Conservation (phyloP, 2,329 filamentous ascomycete species). For the Metarhizium sp. region DNA sequence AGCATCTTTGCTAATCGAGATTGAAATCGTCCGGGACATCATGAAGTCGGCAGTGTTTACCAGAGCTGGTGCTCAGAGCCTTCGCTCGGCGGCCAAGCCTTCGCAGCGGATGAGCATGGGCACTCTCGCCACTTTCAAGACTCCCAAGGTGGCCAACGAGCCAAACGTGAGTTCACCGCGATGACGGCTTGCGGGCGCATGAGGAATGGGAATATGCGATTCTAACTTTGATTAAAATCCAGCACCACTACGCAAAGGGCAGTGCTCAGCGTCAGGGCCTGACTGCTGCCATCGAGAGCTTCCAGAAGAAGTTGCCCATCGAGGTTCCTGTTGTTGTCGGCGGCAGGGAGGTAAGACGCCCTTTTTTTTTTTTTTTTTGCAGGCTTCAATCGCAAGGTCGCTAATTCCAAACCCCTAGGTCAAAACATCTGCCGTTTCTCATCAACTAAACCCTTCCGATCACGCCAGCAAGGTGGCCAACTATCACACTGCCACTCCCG, state of each 20-base stretch:
- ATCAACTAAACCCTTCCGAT: conserved; percentile 74
- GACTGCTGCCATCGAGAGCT: conserved; percentile 58
- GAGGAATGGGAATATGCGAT: background rate
- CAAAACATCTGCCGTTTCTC: conserved; percentile 54
- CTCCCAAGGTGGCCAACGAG: conserved; percentile 82
- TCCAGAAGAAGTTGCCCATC: conserved; percentile 60
- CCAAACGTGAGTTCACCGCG: conserved; percentile 64
- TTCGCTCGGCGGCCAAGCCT: conserved; percentile 18
- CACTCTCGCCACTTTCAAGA: conserved; percentile 75
- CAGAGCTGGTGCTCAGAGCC: conserved; percentile 21
- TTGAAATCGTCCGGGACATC: background rate
- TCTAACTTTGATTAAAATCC: background rate
- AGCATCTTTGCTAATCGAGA: background rate
- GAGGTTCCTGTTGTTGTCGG: conserved; percentile 77
- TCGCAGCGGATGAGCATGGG: conserved; percentile 28
- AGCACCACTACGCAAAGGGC: conserved; percentile 86
- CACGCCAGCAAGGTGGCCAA: conserved; percentile 69
- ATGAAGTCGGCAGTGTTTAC: conserved; percentile 27
- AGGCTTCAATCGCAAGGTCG: background rate
- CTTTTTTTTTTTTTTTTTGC: background rate
- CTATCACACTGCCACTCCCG: conserved; percentile 71
- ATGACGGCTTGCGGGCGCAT: background rate
- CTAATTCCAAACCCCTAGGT: conserved; percentile 35
- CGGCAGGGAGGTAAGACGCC: conserved; percentile 61
- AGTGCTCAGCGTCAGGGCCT: conserved; percentile 72